Evolutionary conservation across 2,329 filamentous ascomycete genomes (phyloP).

Genomic region (Pseudopyrenochaeta lycopersici): DNA sequence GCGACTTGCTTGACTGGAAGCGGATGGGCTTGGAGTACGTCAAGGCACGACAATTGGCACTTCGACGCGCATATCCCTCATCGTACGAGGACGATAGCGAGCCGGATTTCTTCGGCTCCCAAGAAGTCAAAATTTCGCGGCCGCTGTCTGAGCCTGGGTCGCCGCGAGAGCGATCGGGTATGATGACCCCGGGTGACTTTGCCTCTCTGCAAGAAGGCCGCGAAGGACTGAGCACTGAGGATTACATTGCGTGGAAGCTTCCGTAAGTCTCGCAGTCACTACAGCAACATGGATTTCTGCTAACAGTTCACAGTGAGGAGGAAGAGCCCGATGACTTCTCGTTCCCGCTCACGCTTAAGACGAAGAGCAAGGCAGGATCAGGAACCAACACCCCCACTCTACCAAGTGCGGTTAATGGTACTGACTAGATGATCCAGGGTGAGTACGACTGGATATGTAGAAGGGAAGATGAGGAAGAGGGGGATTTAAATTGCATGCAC

Average conservation of each 20-base stretch:
- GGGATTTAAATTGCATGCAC: constrained; percentile 17
- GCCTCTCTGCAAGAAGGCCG: constrained; percentile 93
- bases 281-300: constrained; percentile 7
- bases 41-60: constrained; percentile 91
- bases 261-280: constrained; percentile 73
- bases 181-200: constrained; percentile 99
- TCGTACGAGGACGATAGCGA: constrained; percentile 82
- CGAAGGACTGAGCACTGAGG: constrained; percentile 92
- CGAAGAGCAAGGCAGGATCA: constrained; percentile 51
- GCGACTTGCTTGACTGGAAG: constrained; percentile 98
- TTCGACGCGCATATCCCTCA: constrained; percentile 88
- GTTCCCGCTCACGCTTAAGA: constrained; percentile 73
- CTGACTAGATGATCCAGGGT: constrained; percentile 19
- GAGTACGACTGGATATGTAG: constrained; percentile 1
- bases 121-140: constrained; percentile 93
- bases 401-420: constrained; percentile 37
- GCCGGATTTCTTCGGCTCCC: constrained; percentile 89
- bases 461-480: neutral
- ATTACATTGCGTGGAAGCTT: constrained; percentile 97
- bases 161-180: constrained; percentile 86
- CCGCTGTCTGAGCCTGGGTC: constrained; percentile 95
- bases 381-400: constrained; percentile 42
- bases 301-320: constrained; percentile 67
- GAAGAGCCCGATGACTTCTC: constrained; percentile 86
- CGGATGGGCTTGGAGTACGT: constrained; percentile 99